Conservation (phyloP, 1,284 basidiomycete genomes). For the Heterobasidion occidentale region DNA sequence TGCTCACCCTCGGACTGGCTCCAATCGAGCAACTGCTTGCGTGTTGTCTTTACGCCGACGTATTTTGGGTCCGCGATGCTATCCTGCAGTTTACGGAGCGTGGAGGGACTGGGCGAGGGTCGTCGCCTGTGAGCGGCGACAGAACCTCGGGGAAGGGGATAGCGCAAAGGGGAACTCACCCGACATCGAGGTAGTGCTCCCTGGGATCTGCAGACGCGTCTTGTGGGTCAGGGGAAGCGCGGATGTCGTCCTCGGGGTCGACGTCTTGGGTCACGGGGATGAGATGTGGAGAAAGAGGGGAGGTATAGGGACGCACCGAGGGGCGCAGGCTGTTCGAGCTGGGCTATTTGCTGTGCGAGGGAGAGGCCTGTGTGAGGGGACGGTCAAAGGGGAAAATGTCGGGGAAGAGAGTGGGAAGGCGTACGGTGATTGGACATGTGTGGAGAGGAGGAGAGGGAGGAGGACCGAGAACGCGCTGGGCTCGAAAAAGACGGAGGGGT, state of each 20-base stretch:
- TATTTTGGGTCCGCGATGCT: conserved; percentile 70
- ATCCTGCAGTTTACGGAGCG: conserved; percentile 55
- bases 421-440: conserved; percentile 14
- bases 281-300: conserved; percentile 10
- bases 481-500: neutral
- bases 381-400: conserved; percentile 10
- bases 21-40: conserved; percentile 45
- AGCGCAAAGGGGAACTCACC: conserved; percentile 37
- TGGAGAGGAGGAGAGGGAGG: neutral
- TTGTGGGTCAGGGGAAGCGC: conserved; percentile 13
- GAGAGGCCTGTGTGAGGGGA: conserved; percentile 39
- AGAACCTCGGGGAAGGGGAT: conserved; percentile 7
- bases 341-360: conserved; percentile 76
- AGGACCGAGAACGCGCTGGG: neutral
- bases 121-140: neutral
- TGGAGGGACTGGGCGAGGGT: conserved; percentile 48
- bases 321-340: conserved; percentile 67
- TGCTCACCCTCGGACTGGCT: conserved; percentile 12
- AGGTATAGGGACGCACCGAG: conserved; percentile 36
- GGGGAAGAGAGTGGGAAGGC: conserved; percentile 7
- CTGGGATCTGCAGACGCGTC: conserved; percentile 30
- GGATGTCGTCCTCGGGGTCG: conserved; percentile 66
- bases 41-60: conserved; percentile 54
- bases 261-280: conserved; percentile 42
- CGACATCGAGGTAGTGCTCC: conserved; percentile 80